phyloP scores from a whole-genome alignment of 2,329 filamentous ascomycete genomes.

The Talaromyces sp. region DNA sequence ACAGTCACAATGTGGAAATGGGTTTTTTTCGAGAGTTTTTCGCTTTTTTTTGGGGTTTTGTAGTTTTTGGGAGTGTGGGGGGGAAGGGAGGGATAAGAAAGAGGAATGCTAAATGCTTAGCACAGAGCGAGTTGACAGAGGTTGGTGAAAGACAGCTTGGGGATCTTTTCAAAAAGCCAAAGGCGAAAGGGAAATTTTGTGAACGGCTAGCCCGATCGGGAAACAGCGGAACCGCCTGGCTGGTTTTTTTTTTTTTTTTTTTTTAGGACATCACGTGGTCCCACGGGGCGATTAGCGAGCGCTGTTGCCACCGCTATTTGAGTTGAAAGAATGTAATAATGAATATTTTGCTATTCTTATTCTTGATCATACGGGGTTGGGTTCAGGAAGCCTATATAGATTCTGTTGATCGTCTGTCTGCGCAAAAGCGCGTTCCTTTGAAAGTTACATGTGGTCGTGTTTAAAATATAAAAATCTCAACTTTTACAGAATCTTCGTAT shows the following conservation, averaged over 20 bases:
- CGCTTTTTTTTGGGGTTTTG: slow-evolving; percentile 33
- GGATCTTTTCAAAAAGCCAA: slow-evolving; percentile 24
- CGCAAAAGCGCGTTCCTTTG: background rate
- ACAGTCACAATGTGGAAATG: slow-evolving; percentile 21
- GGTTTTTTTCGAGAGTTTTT: slow-evolving; percentile 35
- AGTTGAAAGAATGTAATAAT: slow-evolving; percentile 5
- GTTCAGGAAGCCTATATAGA: too few species aligned
- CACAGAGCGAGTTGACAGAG: slow-evolving; percentile 15
- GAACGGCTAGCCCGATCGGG: slow-evolving; percentile 10
- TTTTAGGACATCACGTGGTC: slow-evolving; percentile 8
- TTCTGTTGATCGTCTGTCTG: background rate
- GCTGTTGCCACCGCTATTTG: slow-evolving; percentile 1
- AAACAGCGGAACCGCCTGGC: background rate
- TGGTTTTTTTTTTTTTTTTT: slow-evolving; percentile 10
- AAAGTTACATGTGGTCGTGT: too few species aligned
- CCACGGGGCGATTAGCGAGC: slow-evolving; percentile 7
- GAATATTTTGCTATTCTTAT: background rate
- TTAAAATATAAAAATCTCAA: background rate
- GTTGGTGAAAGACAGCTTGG: slow-evolving; percentile 16
- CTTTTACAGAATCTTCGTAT: too few species aligned
- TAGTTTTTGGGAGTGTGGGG: slow-evolving; percentile 24
- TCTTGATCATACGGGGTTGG: background rate
- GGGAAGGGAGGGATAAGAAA: slow-evolving; percentile 20
- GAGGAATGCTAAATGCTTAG: slow-evolving; percentile 18
- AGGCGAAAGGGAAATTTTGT: slow-evolving; percentile 27